Conservation (phyloP, 805 yeast species). For the Yamadazyma endophytica region DNA sequence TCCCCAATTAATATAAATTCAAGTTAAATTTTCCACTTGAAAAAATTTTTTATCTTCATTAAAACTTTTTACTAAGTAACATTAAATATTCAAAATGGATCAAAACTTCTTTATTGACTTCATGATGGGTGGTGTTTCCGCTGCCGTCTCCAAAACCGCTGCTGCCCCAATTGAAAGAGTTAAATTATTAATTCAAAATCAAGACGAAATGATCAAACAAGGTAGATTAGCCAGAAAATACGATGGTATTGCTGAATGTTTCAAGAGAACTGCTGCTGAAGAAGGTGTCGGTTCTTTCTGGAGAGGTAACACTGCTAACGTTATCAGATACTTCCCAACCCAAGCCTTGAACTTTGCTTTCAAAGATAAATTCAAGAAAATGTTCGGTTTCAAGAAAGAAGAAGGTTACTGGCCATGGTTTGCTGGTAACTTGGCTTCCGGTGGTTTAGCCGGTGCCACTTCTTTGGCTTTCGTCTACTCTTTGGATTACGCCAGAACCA, state of each 20-base stretch:
- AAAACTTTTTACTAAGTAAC: slow-evolving; percentile 5
- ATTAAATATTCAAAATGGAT: slow-evolving; percentile 12
- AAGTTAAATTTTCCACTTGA: slow-evolving; percentile 11
- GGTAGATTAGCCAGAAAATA: slow-evolving; percentile 86
- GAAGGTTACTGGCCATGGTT: slow-evolving; percentile 93
- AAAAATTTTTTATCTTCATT: slow-evolving; percentile 8
- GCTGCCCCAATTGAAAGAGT: slow-evolving; percentile 98
- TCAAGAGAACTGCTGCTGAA: slow-evolving; percentile 88
- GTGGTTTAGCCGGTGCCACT: slow-evolving; percentile 98
- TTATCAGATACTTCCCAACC: slow-evolving; percentile 98
- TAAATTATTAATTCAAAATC: slow-evolving; percentile 93
- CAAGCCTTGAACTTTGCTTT: slow-evolving; percentile 98
- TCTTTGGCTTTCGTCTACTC: slow-evolving; percentile 92
- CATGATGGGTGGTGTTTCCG: slow-evolving; percentile 96
- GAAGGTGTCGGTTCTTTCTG: slow-evolving; percentile 94
- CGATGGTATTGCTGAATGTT: slow-evolving; percentile 90
- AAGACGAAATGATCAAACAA: slow-evolving; percentile 97
- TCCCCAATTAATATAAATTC: slow-evolving; percentile 12
- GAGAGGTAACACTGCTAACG: slow-evolving; percentile 99
- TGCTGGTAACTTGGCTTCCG: slow-evolving; percentile 97
- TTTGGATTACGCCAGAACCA: slow-evolving; percentile 96
- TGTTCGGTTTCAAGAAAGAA: slow-evolving; percentile 96
- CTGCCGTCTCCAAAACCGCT: slow-evolving; percentile 97
- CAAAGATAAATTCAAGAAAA: slow-evolving; percentile 93
- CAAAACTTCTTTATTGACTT: slow-evolving; percentile 13